Evolutionary conservation across 768 basidiomycete genomes (phyloP), one percentile per base, ranked within the genome.

Genomic region (Podaxis sp.): DNA sequence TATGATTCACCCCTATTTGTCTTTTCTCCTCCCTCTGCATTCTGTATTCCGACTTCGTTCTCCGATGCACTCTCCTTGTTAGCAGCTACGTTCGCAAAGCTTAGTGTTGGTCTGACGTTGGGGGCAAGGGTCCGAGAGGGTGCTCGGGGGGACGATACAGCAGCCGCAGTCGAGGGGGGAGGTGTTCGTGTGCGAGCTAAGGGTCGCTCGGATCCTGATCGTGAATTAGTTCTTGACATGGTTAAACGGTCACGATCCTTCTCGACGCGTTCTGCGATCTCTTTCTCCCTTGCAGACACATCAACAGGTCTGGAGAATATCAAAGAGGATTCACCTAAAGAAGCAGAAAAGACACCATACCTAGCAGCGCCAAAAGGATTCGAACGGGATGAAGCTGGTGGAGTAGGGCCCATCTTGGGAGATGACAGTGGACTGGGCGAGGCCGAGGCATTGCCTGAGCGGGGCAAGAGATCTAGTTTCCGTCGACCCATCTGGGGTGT

Each of bases 321-420:
- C 5, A 55, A 44, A 22, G 38, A 22, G 30, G 22, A 11, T 33
- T 41, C 20, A 48, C 22, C 2, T 46, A 28, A 40, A 26, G 33
- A 22, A 50, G 54, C 58, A 50, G 28, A 20, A 33, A 15, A n/a
- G 26, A 44, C 53, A 20, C 73, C 84, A 54, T 67, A 92, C 91
- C 78, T 89, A 38, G 96, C 96, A 58, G 83, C 81, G 54, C 96
- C 97, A 70, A 99, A 99, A 5, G 96, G 96, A 72, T 83, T 95
- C 63, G 89, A 71, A 38, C 85, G 76, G 38, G 79, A 71, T 4
- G 79, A 67, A 7, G 72, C 73, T 38, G 79, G 64, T 56, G 78
- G 72, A 15, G 80, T 76, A 60, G 82, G 75, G 2, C 82, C 77
- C 67, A 91, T 84, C 76, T 90, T 89, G 0, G 91, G 92, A 7